These are phyloP conservation scores for Babesia caballi DNA, from an alignment of 169 alveolate genomes.

Conservation along the genomic window DNA sequence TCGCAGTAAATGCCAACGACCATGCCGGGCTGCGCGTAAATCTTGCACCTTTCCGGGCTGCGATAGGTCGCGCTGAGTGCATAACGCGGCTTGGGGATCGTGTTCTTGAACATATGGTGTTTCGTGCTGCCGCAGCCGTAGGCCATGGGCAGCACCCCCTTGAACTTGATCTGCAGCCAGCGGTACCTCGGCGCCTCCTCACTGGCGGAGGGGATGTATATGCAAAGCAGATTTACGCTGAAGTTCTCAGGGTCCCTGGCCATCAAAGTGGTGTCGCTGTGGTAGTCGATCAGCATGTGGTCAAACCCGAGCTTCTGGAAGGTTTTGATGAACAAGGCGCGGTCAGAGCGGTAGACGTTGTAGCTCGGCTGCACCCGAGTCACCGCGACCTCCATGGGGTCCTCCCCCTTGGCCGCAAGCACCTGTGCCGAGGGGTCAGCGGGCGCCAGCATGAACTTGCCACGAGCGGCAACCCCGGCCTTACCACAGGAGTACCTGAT, in stretches of 20 bases:
- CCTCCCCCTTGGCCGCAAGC: conserved; percentile 30
- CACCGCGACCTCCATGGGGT: conserved; percentile 22
- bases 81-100: not conserved
- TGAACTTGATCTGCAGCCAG: conserved; percentile 42
- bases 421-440: conserved; percentile 18
- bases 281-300: conserved; percentile 24
- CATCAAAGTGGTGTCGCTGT: not conserved
- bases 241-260: conserved; percentile 10
- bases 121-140: conserved; percentile 21
- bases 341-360: conserved; percentile 43
- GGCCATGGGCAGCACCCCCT: conserved; percentile 8
- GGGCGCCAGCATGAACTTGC: conserved; percentile 9
- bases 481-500: conserved; percentile 39
- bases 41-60: not conserved
- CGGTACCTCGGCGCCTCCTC: not conserved
- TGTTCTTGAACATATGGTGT: conserved; percentile 3
- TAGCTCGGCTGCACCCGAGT: conserved; percentile 19
- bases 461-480: not conserved
- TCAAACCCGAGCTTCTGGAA: conserved; percentile 15
- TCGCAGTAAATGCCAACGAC: conserved; percentile 29
- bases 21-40: conserved; percentile 21
- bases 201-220: not conserved
- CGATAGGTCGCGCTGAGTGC: not conserved
- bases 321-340: not conserved
- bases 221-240: conserved; percentile 15